Evolutionary conservation across 257 asterid genomes (phyloP).

Genomic region (Solanum clarkiae): DNA sequence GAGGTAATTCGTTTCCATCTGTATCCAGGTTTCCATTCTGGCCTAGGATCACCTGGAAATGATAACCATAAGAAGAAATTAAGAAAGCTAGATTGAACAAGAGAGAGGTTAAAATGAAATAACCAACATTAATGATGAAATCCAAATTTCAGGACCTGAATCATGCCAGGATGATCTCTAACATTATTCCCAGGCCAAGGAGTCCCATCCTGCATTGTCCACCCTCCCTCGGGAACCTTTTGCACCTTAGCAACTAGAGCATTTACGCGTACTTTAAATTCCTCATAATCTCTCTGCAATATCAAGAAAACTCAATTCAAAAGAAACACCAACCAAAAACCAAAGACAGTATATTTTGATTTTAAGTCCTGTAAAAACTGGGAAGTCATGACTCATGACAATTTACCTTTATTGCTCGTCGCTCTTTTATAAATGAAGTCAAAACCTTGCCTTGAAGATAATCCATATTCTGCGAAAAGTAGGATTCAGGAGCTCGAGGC

Average conservation of each 20-base stretch:
- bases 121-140: neutral
- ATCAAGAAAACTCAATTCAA: neutral
- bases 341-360: neutral
- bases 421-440: conserved; percentile 19
- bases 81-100: neutral
- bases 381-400: neutral
- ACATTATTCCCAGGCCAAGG: conserved; percentile 26
- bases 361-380: neutral
- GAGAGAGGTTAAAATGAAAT: neutral
- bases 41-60: conserved; percentile 17
- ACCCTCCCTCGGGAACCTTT: conserved; percentile 26
- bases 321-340: neutral
- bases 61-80: neutral
- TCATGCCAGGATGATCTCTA: conserved; percentile 28
- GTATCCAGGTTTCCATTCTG: conserved; percentile 9
- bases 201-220: conserved; percentile 33
- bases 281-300: conserved; percentile 26
- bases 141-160: conserved; percentile 10
- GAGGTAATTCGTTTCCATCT: conserved; percentile 13
- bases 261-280: conserved; percentile 20
- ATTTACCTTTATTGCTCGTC: conserved; percentile 22
- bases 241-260: conserved; percentile 13
- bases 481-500: conserved; percentile 28
- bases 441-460: conserved; percentile 18
- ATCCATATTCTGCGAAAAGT: conserved; percentile 17